Base-by-base conservation (phyloP, 1,284 basidiomycete genomes). In the Heterobasidion annosum region DNA sequence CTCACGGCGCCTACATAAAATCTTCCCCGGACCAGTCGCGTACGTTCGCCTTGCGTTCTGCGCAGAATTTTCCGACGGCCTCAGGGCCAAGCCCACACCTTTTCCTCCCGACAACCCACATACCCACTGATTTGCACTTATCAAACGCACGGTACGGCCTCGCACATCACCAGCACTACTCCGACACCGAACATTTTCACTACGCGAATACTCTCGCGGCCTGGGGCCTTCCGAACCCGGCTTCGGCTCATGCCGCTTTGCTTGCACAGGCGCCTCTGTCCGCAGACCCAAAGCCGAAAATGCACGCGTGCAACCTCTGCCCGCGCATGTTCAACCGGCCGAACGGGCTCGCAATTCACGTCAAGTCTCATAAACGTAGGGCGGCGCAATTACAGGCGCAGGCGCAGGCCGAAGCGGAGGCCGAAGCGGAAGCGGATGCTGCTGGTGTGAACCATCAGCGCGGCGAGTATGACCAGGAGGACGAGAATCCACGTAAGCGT, bases 281-380 rank as follows among this genome's bases (percentile, higher is more conserved):
- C 37, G 37, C n/a, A 10, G 37, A 40, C 10, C 37, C 10, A 40
- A 40, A 12, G 33, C 18, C 46, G n/a, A 48, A 19, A 19, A 33
- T 25, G n/a, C 59, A 62, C 53, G 34, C 53, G 5, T 68, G 67
- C 48, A 65, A 63, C 8, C 54, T 66, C 18, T 68, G 67, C 43
- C 58, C 61, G 42, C 60, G 67, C 12, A 54, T 52, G 18, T 68
- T 68, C 54, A 50, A 58, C 19, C 55, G 65, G 12, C 59, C 65
- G 6, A 67, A 68, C 42, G 61, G 65, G 3, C 61, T 68, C 10
- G 62, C 65, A n/a, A 57, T 68, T 8, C 67, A 68, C 49, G 56
- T 67, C 9, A 68, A 67, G 53, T 68, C 66, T 66, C 67, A 68
- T 46, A 54, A 59, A 19, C 58, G 58, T 13, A 19, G 46, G 46